These are phyloP conservation scores for Aspergillus leporis DNA, from an alignment of 495 filamentous ascomycete species.

Conservation along the genomic window DNA sequence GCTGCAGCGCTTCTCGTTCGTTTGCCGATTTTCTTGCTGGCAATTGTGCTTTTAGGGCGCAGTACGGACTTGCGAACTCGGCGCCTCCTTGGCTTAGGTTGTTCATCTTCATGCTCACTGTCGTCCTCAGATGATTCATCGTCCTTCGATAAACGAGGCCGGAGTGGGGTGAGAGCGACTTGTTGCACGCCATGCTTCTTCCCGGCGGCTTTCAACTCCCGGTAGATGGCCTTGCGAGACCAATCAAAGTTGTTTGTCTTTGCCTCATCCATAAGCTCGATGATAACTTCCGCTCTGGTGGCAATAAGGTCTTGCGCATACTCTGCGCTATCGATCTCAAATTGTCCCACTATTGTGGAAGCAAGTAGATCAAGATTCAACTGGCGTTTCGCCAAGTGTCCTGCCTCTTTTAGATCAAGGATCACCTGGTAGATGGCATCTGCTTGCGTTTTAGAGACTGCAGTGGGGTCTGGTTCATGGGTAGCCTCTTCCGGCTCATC, in stretches of 20 bases:
- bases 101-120: constrained; percentile 25
- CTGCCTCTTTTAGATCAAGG: constrained; percentile 38
- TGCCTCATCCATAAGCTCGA: constrained; percentile 41
- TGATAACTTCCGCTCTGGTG: constrained; percentile 31
- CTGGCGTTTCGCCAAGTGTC: constrained; percentile 47
- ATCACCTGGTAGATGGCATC: constrained; percentile 41
- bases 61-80: constrained; percentile 52
- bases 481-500: constrained; percentile 21
- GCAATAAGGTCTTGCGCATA: constrained; percentile 41
- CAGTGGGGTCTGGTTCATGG: constrained; percentile 29
- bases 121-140: constrained; percentile 46
- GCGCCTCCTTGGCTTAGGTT: constrained; percentile 24
- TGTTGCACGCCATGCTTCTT: constrained; percentile 26
- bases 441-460: constrained; percentile 36
- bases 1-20: constrained; percentile 45
- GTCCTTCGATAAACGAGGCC: constrained; percentile 23
- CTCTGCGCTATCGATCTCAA: constrained; percentile 33
- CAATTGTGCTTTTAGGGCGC: constrained; percentile 47
- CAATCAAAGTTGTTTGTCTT: constrained; percentile 40
- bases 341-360: constrained; percentile 28
- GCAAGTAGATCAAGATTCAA: constrained; percentile 42
- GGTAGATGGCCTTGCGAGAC: constrained; percentile 47
- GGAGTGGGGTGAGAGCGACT: constrained; percentile 37
- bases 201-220: constrained; percentile 39
- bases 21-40: constrained; percentile 45